phyloP scores from a whole-genome alignment of 257 asterid species.

The Plantago ovata region DNA sequence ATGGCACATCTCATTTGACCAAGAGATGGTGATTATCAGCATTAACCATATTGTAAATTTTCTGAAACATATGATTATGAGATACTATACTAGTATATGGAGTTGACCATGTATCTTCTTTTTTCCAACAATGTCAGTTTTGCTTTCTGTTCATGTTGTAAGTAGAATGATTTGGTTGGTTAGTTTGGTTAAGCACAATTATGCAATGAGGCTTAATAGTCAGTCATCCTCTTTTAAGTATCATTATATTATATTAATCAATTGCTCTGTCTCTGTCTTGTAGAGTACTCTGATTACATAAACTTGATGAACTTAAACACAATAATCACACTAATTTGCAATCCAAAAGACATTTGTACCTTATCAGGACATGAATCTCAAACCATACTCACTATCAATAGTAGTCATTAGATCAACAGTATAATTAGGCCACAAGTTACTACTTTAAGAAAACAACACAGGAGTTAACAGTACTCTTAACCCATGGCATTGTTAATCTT shows the following conservation, averaged over 20 bases:
- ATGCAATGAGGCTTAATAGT: background rate
- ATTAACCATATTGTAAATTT: constrained; percentile 48
- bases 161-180: constrained; percentile 1
- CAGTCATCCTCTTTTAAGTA: background rate
- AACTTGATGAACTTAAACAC: background rate
- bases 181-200: background rate
- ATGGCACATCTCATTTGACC: constrained; percentile 31
- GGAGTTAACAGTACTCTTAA: too few relatives aligned
- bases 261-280: too few relatives aligned
- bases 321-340: too few relatives aligned
- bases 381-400: too few relatives aligned
- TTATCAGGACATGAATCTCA: too few relatives aligned
- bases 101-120: constrained; percentile 4
- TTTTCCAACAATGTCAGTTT: constrained; percentile 1
- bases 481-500: too few relatives aligned
- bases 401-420: too few relatives aligned
- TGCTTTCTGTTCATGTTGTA: constrained; percentile 4
- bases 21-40: constrained; percentile 31
- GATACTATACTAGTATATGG: constrained; percentile 31
- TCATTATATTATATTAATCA: background rate
- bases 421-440: too few relatives aligned
- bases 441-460: too few relatives aligned
- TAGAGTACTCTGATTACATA: too few relatives aligned
- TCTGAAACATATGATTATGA: constrained; percentile 29
- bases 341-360: too few relatives aligned